Evolutionary conservation across 805 yeast genomes (phyloP).

Genomic region (Metschnikowia corniflorae): DNA sequence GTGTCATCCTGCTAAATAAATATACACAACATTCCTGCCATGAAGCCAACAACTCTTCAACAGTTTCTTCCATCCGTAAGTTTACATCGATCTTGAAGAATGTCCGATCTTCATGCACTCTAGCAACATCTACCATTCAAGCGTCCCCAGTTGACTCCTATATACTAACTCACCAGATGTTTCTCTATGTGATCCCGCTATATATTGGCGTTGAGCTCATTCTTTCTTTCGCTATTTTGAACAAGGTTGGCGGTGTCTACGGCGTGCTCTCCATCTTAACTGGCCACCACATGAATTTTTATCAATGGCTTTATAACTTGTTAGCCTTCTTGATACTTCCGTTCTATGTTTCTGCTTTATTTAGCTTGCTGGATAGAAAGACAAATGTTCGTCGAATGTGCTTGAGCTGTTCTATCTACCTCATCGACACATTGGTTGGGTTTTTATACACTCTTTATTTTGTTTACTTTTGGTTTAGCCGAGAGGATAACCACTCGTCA

Average conservation of each 20-base stretch:
- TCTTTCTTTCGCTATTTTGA: slow-evolving; percentile 70
- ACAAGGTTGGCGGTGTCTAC: slow-evolving; percentile 85
- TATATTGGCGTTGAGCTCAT: slow-evolving; percentile 84
- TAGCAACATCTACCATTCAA: too few species aligned
- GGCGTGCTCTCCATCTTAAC: slow-evolving; percentile 85
- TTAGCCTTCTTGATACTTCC: slow-evolving; percentile 62
- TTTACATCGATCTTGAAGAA: too few species aligned
- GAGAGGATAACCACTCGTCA: slow-evolving; percentile 35
- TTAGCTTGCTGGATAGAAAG: slow-evolving; percentile 31
- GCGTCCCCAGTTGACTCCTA: too few species aligned
- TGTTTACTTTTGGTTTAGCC: slow-evolving; percentile 67
- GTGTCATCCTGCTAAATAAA: too few species aligned
- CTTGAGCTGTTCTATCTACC: slow-evolving; percentile 58
- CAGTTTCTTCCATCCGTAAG: slow-evolving; percentile 14
- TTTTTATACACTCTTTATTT: slow-evolving; percentile 71
- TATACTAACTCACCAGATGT: slow-evolving; percentile 37
- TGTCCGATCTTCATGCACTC: too few species aligned
- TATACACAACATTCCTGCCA: too few species aligned
- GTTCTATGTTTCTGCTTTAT: slow-evolving; percentile 59
- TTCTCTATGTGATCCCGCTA: slow-evolving; percentile 70
- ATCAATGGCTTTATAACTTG: slow-evolving; percentile 80
- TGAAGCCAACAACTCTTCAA: slow-evolving; percentile 6
- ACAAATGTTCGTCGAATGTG: slow-evolving; percentile 62
- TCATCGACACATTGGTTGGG: slow-evolving; percentile 65
- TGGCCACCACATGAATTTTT: slow-evolving; percentile 76